Conservation (phyloP, 2,329 filamentous ascomycete species). For the Davidsoniella virescens region DNA sequence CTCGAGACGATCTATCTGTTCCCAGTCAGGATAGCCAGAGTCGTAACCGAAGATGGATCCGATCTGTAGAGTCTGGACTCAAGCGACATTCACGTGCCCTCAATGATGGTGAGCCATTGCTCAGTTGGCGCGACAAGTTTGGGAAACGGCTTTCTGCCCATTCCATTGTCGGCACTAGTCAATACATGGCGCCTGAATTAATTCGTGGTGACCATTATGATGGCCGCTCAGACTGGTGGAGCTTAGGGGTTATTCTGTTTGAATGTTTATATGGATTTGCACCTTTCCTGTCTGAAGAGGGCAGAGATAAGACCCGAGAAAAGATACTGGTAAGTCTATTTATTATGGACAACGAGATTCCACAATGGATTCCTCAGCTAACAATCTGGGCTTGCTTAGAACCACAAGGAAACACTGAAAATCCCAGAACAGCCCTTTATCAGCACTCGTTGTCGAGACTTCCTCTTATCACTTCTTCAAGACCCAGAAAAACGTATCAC, state of each 20-base stretch:
- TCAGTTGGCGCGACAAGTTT: constrained; percentile 53
- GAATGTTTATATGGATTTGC: constrained; percentile 90
- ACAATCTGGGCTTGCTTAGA: constrained; percentile 25
- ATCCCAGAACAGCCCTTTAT: constrained; percentile 55
- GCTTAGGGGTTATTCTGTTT: constrained; percentile 82
- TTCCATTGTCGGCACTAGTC: constrained; percentile 85
- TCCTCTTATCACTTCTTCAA: constrained; percentile 56
- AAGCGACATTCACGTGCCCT: constrained; percentile 14
- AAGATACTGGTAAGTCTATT: constrained; percentile 54
- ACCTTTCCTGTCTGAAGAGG: constrained; percentile 69
- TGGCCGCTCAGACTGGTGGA: constrained; percentile 93
- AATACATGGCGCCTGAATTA: constrained; percentile 97
- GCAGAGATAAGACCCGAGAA: constrained; percentile 57
- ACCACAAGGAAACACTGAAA: constrained; percentile 51
- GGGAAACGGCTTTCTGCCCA: constrained; percentile 58
- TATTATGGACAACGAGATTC: not conserved
- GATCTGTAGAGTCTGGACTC: constrained; percentile 24
- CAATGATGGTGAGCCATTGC: constrained; percentile 23
- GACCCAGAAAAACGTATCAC: constrained; percentile 64
- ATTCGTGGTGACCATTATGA: constrained; percentile 71
- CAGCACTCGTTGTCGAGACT: constrained; percentile 55
- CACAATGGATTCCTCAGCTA: not conserved
- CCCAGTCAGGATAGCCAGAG: constrained; percentile 39
- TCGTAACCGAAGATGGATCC: constrained; percentile 10
- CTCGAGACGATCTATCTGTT: constrained; percentile 39